Conservation (phyloP, 1,139 yeast species). For the Pichia sp. region DNA sequence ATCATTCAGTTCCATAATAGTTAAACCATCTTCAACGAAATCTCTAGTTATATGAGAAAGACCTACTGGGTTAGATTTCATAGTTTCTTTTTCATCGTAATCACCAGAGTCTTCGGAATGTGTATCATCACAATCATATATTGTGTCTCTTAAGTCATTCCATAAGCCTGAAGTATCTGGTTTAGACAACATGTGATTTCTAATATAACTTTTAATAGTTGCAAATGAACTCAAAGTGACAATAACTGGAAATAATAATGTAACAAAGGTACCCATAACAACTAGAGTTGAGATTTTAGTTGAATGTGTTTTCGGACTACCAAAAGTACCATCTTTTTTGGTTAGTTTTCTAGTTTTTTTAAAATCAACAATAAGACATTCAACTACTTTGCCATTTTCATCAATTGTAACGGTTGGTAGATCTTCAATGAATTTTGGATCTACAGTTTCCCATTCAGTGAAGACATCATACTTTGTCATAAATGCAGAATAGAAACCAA, state of each 20-base stretch:
- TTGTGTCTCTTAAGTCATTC: constrained; percentile 2
- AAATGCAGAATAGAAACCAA: constrained; percentile 47
- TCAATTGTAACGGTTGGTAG: constrained; percentile 23
- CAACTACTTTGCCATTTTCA: constrained; percentile 31
- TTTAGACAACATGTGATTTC: constrained; percentile 17
- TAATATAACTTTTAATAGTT: constrained; percentile 26
- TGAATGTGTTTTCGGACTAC: not conserved
- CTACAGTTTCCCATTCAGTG: constrained; percentile 37
- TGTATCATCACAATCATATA: not conserved
- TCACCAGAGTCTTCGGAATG: constrained; percentile 1
- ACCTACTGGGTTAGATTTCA: constrained; percentile 16
- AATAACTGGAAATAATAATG: constrained; percentile 50
- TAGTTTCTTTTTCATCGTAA: constrained; percentile 7
- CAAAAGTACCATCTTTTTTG: not conserved
- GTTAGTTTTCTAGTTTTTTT: constrained; percentile 20
- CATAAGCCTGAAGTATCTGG: constrained; percentile 20
- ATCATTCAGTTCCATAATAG: constrained; percentile 2
- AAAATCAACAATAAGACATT: constrained; percentile 55
- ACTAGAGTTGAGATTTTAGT: constrained; percentile 11
- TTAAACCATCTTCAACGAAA: constrained; percentile 26
- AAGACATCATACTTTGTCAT: constrained; percentile 48
- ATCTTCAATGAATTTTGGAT: constrained; percentile 36
- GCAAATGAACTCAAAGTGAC: constrained; percentile 38
- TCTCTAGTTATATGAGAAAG: constrained; percentile 26
- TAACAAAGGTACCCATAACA: constrained; percentile 22